Base-by-base conservation (phyloP, 441 rosid species). In the Pelargonium fulgidum region DNA sequence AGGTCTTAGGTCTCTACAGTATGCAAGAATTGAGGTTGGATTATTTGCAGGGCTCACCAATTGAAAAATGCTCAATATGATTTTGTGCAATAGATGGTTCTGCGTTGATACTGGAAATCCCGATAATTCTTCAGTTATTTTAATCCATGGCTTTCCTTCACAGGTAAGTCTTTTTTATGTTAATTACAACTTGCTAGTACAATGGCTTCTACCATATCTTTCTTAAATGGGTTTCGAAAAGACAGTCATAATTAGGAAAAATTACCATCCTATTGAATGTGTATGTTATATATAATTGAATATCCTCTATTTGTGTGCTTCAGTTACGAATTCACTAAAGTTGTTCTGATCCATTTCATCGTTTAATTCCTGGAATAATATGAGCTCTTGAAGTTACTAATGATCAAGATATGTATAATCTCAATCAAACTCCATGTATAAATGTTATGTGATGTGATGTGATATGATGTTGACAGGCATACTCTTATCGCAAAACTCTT, bases 1-100 rank as follows among this genome's bases (percentile, higher is more conserved):
- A 39, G 47, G 36, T 12, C 59, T 75, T 63, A 71, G 70, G 61
- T 62, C 45, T 64, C 14, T 11, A 54, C 45, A 58, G 70, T 71
- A 59, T 73, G 78, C 74, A 76, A 66, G 81, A 72, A 81, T 85
- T 84, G 83, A 81, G 79, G 71, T 77, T 65, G 79, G 71, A 83
- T 82, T 73, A 79, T 68, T 82, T 80, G 84, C 81, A 85, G 84
- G 78, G 74, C 47, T 67, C 71, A 70, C 75, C 73, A 73, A 79
- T 78, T 83, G 82, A 85, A 86, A 78, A 79, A 78, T 86, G 85
- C 86, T 84, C 78, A 77, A 70, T 80, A 77, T 84, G 82, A 76
- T 79, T 86, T 85, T 87, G 86, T 86, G 79, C 81, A 78, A 80
- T 85, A 93, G 98, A 91, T 93, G 97, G 98, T 89, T 93, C 73